Conservation (phyloP, 352 stramenopile species). For the Thraustochytrium striatum region DNA sequence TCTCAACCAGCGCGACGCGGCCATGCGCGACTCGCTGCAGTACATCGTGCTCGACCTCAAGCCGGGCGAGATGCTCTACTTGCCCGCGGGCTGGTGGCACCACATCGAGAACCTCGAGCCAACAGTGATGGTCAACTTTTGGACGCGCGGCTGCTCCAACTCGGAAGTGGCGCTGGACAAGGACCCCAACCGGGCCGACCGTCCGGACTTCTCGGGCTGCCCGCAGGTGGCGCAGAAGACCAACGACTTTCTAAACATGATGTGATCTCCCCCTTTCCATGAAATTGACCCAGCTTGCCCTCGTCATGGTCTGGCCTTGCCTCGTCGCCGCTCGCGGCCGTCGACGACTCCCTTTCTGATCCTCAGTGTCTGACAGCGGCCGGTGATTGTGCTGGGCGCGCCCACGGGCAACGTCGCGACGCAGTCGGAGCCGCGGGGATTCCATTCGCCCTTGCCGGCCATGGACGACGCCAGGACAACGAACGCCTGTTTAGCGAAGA, state of each 20-base stretch:
- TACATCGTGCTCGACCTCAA: slow-evolving; percentile 43
- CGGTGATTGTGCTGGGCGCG: no score
- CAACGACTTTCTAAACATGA: slow-evolving; percentile 6
- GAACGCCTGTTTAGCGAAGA: no score
- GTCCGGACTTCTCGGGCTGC: slow-evolving; percentile 22
- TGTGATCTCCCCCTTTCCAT: no score
- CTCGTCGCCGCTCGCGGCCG: no score
- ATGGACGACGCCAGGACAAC: no score
- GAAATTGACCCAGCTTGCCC: no score
- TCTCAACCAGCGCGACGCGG: background rate
- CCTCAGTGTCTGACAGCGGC: no score
- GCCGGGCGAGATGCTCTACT: slow-evolving; percentile 46
- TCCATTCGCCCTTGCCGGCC: no score
- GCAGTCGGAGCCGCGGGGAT: no score
- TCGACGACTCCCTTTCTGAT: no score
- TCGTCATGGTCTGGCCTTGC: no score
- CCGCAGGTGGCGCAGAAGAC: background rate
- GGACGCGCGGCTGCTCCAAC: slow-evolving; percentile 39
- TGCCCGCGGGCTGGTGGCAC: slow-evolving; percentile 45
- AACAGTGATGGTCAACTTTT: slow-evolving; percentile 48
- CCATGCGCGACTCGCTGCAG: slow-evolving; percentile 1
- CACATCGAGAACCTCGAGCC: slow-evolving; percentile 46
- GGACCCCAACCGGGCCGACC: slow-evolving; percentile 10
- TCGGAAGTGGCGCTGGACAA: slow-evolving; percentile 37
- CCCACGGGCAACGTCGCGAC: no score